phyloP scores from a whole-genome alignment of 1,284 basidiomycete species.

The Veloboletus limbatus region DNA sequence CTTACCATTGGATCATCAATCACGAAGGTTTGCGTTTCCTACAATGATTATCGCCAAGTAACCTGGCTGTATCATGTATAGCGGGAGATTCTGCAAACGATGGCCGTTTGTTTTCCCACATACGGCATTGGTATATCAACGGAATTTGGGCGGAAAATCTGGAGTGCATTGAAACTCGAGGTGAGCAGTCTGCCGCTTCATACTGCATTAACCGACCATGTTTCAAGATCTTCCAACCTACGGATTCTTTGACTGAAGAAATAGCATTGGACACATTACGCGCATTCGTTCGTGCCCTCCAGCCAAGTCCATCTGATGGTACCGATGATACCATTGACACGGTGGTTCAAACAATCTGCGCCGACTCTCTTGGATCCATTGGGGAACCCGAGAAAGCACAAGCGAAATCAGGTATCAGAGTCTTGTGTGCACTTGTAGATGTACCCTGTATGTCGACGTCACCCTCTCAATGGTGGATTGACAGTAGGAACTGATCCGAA shows the following conservation, averaged over 20 bases:
- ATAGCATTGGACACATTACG: constrained; percentile 71
- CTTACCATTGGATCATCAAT: constrained; percentile 78
- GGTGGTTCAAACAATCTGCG: constrained; percentile 71
- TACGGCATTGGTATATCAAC: constrained; percentile 70
- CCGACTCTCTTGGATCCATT: constrained; percentile 77
- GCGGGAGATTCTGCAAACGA: constrained; percentile 80
- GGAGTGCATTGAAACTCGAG: constrained; percentile 88
- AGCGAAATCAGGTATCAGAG: constrained; percentile 80
- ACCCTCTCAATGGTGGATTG: constrained; percentile 1
- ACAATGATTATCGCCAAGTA: background rate
- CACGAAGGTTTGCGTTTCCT: constrained; percentile 65
- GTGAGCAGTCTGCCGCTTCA: constrained; percentile 39
- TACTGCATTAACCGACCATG: constrained; percentile 6
- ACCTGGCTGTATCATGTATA: constrained; percentile 31
- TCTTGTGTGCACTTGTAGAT: constrained; percentile 72
- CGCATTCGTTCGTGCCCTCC: constrained; percentile 71
- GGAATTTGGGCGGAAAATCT: constrained; percentile 70
- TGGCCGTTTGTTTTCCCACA: constrained; percentile 74
- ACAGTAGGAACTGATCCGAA: constrained; percentile 7
- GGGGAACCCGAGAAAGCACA: constrained; percentile 90
- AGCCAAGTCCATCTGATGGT: constrained; percentile 40
- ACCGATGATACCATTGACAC: constrained; percentile 47
- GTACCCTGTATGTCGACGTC: constrained; percentile 62
- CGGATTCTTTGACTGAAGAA: constrained; percentile 69
- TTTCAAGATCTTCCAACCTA: constrained; percentile 84